Evolutionary conservation across 2,329 filamentous ascomycete genomes (phyloP), one percentile per base, ranked within the genome.

Genomic region (Cytospora mali): DNA sequence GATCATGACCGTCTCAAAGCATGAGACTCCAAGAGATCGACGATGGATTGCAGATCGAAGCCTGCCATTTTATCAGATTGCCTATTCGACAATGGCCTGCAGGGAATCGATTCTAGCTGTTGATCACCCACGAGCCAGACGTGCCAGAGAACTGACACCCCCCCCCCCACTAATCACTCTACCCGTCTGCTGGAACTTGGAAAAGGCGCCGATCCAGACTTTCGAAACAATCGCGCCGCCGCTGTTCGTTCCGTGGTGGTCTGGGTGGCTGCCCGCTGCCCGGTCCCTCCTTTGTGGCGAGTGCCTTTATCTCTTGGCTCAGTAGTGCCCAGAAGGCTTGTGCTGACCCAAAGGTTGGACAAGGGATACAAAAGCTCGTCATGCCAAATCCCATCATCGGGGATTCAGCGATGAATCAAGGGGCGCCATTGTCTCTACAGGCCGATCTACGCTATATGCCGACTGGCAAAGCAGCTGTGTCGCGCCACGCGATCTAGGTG

Each of bases 131-230:
- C n/a, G 33, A 39, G 13, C 35, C 16, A 14, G n/a, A 46, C 21
- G 42, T 10, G 42, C 42, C 10, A 46, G 42, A 46, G 6, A n/a
- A n/a, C n/a, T n/a, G n/a, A 33, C 31, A 33, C 31, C 31, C 21
- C 4, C 18, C 21, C 23, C 16, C 42, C 42, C 42, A 7, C 42
- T 46, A 46, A 46, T 13, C 9, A 23, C n/a, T 23, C 13, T 46
- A 46, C 42, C 42, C 42, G 42, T 23, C n/a, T 46, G 42, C 42
- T 46, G 42, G 42, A 46, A 46, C 42, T 46, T 46, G 42, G 42
- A 46, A 23, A 33, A 9, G 42, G n/a, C 9, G 42, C 42, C 42
- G 42, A 46, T 46, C 42, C n/a, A 46, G 21, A 46, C n/a, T 21
- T 23, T 21, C 42, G 42, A 46, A 46, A 46, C 42, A 46, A 46